Conservation (phyloP, 768 basidiomycete genomes). For the Melanogaster broomeanus region DNA sequence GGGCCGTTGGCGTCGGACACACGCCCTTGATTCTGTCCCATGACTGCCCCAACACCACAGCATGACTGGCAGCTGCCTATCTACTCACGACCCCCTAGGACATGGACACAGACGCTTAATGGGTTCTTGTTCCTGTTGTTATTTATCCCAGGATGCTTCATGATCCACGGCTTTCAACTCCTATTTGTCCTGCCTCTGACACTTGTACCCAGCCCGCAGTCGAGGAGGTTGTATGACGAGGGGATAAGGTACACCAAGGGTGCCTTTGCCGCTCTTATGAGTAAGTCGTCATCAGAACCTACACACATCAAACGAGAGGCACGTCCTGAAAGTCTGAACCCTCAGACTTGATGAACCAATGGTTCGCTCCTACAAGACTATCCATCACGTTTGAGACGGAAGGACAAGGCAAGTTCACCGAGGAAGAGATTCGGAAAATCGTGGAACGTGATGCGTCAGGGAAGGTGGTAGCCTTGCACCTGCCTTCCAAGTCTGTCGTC, state of each 20-base stretch:
- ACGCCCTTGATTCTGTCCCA: constrained; percentile 1
- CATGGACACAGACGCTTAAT: constrained; percentile 54
- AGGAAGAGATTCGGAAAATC: constrained; percentile 57
- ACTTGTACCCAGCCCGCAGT: constrained; percentile 58
- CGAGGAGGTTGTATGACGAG: constrained; percentile 59
- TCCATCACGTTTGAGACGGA: constrained; percentile 72
- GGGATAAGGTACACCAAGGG: constrained; percentile 84
- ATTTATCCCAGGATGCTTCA: constrained; percentile 65
- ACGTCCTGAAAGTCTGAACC: not conserved
- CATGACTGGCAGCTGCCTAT: constrained; percentile 60
- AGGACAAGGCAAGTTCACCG: constrained; percentile 63
- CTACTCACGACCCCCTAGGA: constrained; percentile 46
- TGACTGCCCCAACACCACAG: constrained; percentile 23
- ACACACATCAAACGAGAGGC: not conserved
- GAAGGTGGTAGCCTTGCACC: constrained; percentile 55
- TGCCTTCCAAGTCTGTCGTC: constrained; percentile 80
- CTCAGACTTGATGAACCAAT: constrained; percentile 75
- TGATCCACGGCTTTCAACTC: constrained; percentile 75
- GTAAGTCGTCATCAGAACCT: constrained; percentile 43
- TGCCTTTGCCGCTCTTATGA: constrained; percentile 71
- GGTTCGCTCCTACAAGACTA: constrained; percentile 78
- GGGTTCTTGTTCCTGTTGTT: constrained; percentile 54
- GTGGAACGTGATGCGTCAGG: constrained; percentile 60
- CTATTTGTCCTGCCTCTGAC: constrained; percentile 67
- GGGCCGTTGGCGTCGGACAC: not conserved